Base-by-base conservation (phyloP, 202 grass and related monocot genomes). In the Cymbopogon flexuosus region DNA sequence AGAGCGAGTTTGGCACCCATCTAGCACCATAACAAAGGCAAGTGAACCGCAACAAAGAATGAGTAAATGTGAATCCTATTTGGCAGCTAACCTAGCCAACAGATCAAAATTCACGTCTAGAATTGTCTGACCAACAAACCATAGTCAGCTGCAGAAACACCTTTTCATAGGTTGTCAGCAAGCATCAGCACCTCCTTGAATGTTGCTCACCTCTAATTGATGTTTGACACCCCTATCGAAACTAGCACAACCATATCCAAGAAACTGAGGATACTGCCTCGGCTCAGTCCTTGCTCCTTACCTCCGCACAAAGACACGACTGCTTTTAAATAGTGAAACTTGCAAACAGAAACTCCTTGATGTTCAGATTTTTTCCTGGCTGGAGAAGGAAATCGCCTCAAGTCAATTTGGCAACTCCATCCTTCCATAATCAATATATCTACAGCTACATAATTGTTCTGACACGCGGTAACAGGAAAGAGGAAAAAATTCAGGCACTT, bases 361-460 rank as follows among this genome's bases (percentile, higher is more conserved):
- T 74, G 74, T 80, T 90, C 74, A 79, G 79, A 83, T 49, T 73
- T 73, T 68, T 81, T 81, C 81, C 81, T 87, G 73, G 66, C 73
- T 69, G 82, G 72, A 68, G 70, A 87, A 81, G 81, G 78, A 82
- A 85, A 88, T 75, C 78, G 57, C 68, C 78, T 59, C 52, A 66
- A 31, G 45, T 88, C 68, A 88, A 81, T 65, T 79, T 79, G 79
- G 45, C 63, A 82, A 85, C 78, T 83, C 70, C 70, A 71, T 71
- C 82, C 73, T 69, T 88, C 74, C 85, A 78, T 85, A 74, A 91
- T 79, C 73, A 83, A 82, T 91, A 70, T 91, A 88, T 88, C 85
- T 85, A 88, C 89, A 85, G 60, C 85, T 88, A 87, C 79, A 83
- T 39, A 65, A 81, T 74, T 65, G 72, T 88, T 82, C 52, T 82